Conservation (phyloP, 106 monocot species). For the Allium cepa region DNA sequence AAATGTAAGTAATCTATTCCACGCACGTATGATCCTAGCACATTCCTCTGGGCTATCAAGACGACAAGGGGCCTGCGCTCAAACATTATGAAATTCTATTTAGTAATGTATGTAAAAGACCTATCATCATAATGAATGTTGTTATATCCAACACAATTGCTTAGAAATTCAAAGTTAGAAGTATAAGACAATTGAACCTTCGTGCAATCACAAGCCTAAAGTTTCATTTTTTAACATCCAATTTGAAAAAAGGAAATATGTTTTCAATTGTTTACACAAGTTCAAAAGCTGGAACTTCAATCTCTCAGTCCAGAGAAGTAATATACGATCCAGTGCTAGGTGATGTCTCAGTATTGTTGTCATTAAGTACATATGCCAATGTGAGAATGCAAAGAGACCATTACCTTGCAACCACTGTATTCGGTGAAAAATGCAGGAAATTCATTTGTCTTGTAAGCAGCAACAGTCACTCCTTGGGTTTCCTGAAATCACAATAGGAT, state of each 20-base stretch:
- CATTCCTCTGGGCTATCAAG: constrained; percentile 76
- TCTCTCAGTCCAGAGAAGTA: no score
- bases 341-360: not conserved
- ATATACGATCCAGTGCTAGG: not conserved
- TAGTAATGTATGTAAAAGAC: no score
- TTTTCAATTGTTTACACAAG: no score
- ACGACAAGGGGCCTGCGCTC: constrained; percentile 72
- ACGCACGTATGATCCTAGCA: constrained; percentile 78
- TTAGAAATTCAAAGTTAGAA: no score
- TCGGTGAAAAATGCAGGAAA: constrained; percentile 97
- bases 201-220: no score
- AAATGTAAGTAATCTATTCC: constrained; percentile 4
- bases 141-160: no score
- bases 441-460: constrained; percentile 62
- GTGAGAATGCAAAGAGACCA: not conserved
- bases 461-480: constrained; percentile 94
- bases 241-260: no score
- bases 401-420: constrained; percentile 89
- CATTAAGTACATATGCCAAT: no score
- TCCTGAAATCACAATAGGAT: constrained; percentile 41
- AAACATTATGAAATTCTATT: not conserved
- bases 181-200: no score
- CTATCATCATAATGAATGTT: no score
- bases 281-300: no score
- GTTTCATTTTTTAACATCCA: no score